Evolutionary conservation across 2,329 filamentous ascomycete species (phyloP).

Genomic region (Cordyceps fumosorosea): DNA sequence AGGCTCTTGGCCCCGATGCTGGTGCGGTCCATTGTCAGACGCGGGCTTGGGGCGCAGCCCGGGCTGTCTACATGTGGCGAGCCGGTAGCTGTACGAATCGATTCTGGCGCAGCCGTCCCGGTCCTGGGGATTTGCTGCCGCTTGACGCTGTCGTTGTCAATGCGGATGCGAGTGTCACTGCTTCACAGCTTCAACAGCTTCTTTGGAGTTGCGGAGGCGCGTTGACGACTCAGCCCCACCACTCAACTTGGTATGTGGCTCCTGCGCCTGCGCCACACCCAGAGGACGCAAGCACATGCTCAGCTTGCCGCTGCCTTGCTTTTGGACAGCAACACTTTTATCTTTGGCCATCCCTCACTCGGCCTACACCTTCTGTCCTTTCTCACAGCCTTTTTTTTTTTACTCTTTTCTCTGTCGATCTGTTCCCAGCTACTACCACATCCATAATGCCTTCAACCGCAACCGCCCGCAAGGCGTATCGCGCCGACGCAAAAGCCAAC

Average conservation of each 20-base stretch:
- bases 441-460: not conserved
- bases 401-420: not conserved
- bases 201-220: constrained; percentile 8
- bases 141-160: constrained; percentile 2
- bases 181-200: not conserved
- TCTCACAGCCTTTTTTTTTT: not conserved
- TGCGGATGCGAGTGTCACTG: constrained; percentile 5
- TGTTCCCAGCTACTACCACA: not conserved
- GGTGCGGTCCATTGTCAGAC: constrained; percentile 35
- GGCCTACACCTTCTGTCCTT: not conserved
- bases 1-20: constrained; percentile 54
- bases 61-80: constrained; percentile 24
- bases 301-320: not conserved
- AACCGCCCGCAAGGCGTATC: constrained; percentile 31
- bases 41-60: constrained; percentile 7
- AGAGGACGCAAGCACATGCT: constrained; percentile 12
- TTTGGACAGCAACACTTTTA: constrained; percentile 6
- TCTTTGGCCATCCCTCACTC: not conserved
- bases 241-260: constrained; percentile 17
- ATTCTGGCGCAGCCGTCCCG: not conserved
- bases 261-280: constrained; percentile 11
- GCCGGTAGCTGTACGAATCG: not conserved
- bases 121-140: not conserved
- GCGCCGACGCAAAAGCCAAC: constrained; percentile 30
- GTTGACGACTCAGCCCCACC: constrained; percentile 16